Evolutionary conservation across 2,329 filamentous ascomycete genomes (phyloP).

Genomic region (Tolypocladium tropicale): DNA sequence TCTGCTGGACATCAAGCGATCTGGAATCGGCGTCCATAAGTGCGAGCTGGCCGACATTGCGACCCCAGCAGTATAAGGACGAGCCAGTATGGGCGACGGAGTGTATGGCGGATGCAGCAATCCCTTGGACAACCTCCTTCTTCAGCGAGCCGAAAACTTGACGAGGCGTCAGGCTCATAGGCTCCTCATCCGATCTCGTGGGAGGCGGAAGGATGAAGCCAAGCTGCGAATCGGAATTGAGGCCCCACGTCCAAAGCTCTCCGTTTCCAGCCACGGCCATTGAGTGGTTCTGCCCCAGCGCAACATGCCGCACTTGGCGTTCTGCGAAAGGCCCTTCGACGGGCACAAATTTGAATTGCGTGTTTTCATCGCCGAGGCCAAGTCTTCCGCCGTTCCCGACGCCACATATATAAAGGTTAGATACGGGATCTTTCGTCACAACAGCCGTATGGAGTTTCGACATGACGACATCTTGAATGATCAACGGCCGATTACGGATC

Average conservation of each 20-base stretch:
- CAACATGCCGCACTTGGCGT: constrained; percentile 65
- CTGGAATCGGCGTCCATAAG: constrained; percentile 92
- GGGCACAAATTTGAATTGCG: constrained; percentile 75
- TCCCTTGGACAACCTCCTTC: constrained; percentile 69
- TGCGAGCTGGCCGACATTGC: constrained; percentile 87
- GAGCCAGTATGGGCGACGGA: constrained; percentile 78
- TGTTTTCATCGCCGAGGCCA: constrained; percentile 82
- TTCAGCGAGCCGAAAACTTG: constrained; percentile 91
- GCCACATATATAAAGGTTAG: constrained; percentile 87
- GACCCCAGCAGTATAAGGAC: constrained; percentile 86
- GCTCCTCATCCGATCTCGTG: constrained; percentile 64
- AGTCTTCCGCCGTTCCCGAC: constrained; percentile 84
- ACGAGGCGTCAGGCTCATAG: constrained; percentile 68
- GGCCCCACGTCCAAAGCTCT: constrained; percentile 93
- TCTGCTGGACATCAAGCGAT: constrained; percentile 73
- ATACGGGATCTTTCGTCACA: constrained; percentile 74
- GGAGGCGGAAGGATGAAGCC: constrained; percentile 69
- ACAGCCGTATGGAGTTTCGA: constrained; percentile 89
- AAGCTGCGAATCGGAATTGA: constrained; percentile 74
- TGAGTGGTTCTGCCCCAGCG: constrained; percentile 84
- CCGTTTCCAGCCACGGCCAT: constrained; percentile 76
- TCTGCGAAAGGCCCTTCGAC: constrained; percentile 68
- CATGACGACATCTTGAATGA: constrained; percentile 73
- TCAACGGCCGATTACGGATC: constrained; percentile 59
- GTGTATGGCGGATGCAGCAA: constrained; percentile 83